Evolutionary conservation across 768 basidiomycete species (phyloP).

Genomic region (Russula lepida): DNA sequence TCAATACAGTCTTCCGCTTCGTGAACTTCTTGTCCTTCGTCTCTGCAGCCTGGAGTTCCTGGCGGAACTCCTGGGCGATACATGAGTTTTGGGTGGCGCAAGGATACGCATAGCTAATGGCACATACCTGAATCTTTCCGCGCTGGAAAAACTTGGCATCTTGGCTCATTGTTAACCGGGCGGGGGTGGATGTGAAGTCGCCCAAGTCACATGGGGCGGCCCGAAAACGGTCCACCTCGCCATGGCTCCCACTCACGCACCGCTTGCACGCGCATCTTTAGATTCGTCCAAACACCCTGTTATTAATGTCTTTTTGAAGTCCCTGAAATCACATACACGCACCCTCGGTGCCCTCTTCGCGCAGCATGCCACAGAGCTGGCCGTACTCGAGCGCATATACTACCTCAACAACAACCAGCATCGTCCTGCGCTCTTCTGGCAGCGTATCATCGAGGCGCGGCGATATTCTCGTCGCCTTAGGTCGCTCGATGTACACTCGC

Average conservation of each 20-base stretch:
- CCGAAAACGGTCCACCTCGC: background rate
- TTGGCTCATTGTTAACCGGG: conserved; percentile 38
- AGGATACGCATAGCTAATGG: conserved; percentile 2
- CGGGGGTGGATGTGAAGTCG: background rate
- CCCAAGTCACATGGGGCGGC: background rate
- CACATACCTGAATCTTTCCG: conserved; percentile 81
- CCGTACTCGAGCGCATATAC: conserved; percentile 56
- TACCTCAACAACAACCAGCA: conserved; percentile 82
- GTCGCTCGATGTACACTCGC: conserved; percentile 22
- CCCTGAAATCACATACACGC: conserved; percentile 47
- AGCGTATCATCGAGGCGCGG: conserved; percentile 52
- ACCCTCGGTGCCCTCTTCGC: conserved; percentile 39
- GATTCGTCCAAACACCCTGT: conserved; percentile 26
- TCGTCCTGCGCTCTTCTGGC: conserved; percentile 60
- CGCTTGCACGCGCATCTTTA: conserved; percentile 18
- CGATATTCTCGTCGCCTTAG: conserved; percentile 36
- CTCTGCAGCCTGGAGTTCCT: conserved; percentile 85
- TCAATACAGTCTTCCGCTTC: conserved; percentile 89
- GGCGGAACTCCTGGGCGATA: conserved; percentile 66
- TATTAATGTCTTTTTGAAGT: conserved; percentile 53
- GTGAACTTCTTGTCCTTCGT: conserved; percentile 94
- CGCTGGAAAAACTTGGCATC: conserved; percentile 90
- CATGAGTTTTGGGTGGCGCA: conserved; percentile 9
- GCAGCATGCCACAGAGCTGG: conserved; percentile 42
- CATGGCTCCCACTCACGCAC: background rate